Percentiles rank a stretch among this genome's conserved stretches.
phyloP scores from a whole-genome alignment of 73 alveolate species.

The Paramecium sexaurelia region DNA sequence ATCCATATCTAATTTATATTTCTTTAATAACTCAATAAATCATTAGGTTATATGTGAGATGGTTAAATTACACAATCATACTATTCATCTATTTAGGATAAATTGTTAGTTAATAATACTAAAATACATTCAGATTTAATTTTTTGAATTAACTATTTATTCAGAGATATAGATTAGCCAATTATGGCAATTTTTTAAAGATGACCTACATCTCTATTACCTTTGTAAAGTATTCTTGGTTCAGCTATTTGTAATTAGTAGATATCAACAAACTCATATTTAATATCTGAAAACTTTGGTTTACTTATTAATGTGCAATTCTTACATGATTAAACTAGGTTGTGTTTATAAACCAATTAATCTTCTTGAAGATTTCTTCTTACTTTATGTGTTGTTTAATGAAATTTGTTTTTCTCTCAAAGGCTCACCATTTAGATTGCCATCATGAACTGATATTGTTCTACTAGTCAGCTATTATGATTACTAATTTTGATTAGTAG shows the following conservation, averaged over 20 bases:
- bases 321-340: not conserved
- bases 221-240: not conserved
- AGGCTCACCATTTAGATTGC: not conserved
- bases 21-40: not conserved
- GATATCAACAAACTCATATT: not conserved
- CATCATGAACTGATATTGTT: not conserved
- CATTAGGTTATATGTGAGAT: not conserved
- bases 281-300: constrained; percentile 11
- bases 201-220: not conserved
- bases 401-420: not conserved
- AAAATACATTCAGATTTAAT: constrained; percentile 7
- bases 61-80: constrained; percentile 23
- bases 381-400: not conserved
- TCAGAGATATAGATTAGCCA: not conserved
- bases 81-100: not conserved
- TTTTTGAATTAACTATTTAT: not conserved
- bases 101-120: not conserved
- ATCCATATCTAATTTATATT: not conserved
- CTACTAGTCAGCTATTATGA: not conserved
- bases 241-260: not conserved
- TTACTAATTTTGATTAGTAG: not conserved
- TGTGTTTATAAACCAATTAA: constrained; percentile 1
- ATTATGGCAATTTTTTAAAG: not conserved
- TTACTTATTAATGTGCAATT: not conserved
- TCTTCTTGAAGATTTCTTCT: constrained; percentile 20